Base-by-base conservation (phyloP, 1,284 basidiomycete genomes). In the Leccinum griseonigrum region DNA sequence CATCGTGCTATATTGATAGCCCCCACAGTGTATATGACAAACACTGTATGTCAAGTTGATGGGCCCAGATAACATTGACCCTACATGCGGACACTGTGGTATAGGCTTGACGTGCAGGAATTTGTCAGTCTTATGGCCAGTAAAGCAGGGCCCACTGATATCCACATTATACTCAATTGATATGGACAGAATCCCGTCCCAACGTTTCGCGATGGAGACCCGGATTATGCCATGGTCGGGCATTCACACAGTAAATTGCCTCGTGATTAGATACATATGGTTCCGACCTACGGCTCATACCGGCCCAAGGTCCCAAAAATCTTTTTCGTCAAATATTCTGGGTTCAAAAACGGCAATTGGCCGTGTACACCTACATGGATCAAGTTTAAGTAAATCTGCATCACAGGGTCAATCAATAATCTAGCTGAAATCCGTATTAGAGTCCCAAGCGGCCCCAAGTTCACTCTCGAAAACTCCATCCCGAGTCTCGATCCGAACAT, bases 401-500 rank as follows among this genome's bases (percentile, higher is more conserved):
- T 38, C 28, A 5, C 28, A 59, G 51, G n/a, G 4, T n/a, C n/a
- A n/a, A n/a, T 43, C 11, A 46, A 5, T 46, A 46, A 46, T 18
- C 34, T 34, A 60, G 46, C 50, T 38, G 22, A 55, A 58, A 36
- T 52, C 34, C 46, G 9, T 38, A 52, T 52, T 52, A 56, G 50
- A 64, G 40, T 56, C 59, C 51, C 62, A 29, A 4, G 56, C 22
- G 43, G 38, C 56, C 26, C 16, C 56, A 57, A 53, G 18, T 51
- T 59, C 28, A 22, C 51, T 56, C 54, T 8, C 52, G 14, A 53
- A 60, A 58, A 34, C 48, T 14, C 51, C 31, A 26, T 48, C 51
- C 58, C 65, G 22, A 48, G 22, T 57, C 48, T 51, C 58, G 56
- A 66, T 64, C 53, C 56, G 48, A 58, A 59, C 26, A 8, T n/a